A percentile compares a stretch with the other conserved stretches of the same genome.
These are phyloP conservation scores for Diaporthe nobilis DNA, from an alignment of 2,329 filamentous ascomycete species.

Conservation along the genomic window DNA sequence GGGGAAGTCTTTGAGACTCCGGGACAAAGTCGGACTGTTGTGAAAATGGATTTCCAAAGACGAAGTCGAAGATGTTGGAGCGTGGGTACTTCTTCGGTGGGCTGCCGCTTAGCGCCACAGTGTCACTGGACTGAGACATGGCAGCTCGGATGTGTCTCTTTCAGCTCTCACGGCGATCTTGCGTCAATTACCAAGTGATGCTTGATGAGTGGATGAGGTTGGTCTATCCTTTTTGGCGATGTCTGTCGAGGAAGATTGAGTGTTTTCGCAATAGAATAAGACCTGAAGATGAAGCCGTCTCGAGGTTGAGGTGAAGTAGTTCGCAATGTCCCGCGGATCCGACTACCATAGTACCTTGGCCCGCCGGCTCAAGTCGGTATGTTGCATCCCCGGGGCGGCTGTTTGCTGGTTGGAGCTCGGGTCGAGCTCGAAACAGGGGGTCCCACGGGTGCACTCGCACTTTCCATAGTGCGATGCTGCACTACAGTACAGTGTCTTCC, in stretches of 20 bases:
- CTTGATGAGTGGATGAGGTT: neutral
- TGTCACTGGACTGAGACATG: constrained; percentile 27
- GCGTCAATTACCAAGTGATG: neutral
- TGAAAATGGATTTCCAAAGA: constrained; percentile 55
- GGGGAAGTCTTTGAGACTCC: constrained; percentile 49
- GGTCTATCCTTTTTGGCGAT: neutral
- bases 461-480: neutral
- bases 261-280: neutral
- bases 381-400: neutral
- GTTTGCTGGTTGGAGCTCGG: neutral
- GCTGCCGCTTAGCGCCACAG: constrained; percentile 45
- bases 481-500: neutral
- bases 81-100: constrained; percentile 45
- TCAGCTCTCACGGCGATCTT: neutral
- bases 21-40: constrained; percentile 49
- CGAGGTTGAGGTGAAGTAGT: neutral
- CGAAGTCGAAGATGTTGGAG: constrained; percentile 54
- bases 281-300: neutral
- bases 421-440: constrained; percentile 1
- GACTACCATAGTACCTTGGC: constrained; percentile 37
- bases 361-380: constrained; percentile 36
- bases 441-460: neutral
- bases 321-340: constrained; percentile 9
- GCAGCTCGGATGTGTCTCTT: neutral
- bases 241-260: neutral